Evolutionary conservation across 176 grass and related monocot species (phyloP), one percentile per base, ranked within the genome.

Genomic region (Rhynchospora pubera): DNA sequence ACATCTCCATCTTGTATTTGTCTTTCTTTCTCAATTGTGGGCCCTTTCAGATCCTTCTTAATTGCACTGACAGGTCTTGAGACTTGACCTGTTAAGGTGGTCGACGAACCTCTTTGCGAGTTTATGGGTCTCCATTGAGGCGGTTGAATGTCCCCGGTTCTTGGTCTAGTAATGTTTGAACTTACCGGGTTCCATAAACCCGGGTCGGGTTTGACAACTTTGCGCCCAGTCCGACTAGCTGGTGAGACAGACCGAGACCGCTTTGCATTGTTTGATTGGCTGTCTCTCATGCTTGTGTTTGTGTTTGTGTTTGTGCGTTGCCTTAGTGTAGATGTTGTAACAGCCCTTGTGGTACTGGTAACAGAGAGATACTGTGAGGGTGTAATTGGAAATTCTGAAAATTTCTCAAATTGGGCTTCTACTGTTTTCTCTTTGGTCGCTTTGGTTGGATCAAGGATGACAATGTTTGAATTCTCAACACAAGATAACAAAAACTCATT

Each of bases 401-500:
- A 51, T 51, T 51, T 7, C 6, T 7, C 6, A 51, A 71, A 21
- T 22, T n/a, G 55, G 9, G 18, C 6, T 52, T 24, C 6, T 51
- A 65, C 12, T 48, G 43, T 6, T 32, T 82, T 82, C 19, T 66
- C 21, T 50, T 64, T 82, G 22, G 5, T 66, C 10, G 13, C 47
- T 66, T 52, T 82, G 79, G 44, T 53, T 30, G 79, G 79, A 82
- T 80, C 78, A 62, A 62, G 78, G 34, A 80, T 80, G 9, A 80
- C 58, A 46, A 44, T 80, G 19, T 80, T 80, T 22, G 78, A 62
- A 80, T 82, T 82, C 43, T 65, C 79, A 9, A 30, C 79, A 65
- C 61, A 82, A 22, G 79, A 63, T 45, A 32, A 28, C 43, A 82
- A 9, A 82, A 48, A 66, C 45, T 82, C 79, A 2, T 82, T 65